Percentiles rank a stretch among this genome's conserved stretches.
These are phyloP conservation scores for Hypomontagnella submonticulosa DNA, from an alignment of 495 filamentous ascomycete genomes.

Conservation along the genomic window DNA sequence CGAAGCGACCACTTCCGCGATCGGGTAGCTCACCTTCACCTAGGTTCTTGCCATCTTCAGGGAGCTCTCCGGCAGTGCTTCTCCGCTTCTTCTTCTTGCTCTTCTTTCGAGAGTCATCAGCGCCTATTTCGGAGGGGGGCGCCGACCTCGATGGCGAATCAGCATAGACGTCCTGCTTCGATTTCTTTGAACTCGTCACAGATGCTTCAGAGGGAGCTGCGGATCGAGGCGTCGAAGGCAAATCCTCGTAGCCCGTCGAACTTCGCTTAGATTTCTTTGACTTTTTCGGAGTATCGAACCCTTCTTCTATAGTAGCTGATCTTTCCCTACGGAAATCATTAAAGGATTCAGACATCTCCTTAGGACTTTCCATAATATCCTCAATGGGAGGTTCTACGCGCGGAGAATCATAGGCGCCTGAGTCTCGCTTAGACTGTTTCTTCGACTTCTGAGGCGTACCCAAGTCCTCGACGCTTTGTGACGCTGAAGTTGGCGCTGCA, in stretches of 20 bases:
- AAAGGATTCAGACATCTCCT: constrained; percentile 30
- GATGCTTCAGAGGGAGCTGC: constrained; percentile 46
- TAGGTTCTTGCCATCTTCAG: constrained; percentile 20
- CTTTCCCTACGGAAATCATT: constrained; percentile 22
- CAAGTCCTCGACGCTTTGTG: constrained; percentile 23
- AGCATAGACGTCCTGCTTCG: constrained; percentile 45
- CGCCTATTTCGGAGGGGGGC: constrained; percentile 18
- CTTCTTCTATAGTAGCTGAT: constrained; percentile 25
- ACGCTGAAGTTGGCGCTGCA: constrained; percentile 1
- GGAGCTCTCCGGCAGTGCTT: constrained; percentile 30
- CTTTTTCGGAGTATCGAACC: constrained; percentile 32
- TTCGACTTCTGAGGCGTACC: constrained; percentile 4
- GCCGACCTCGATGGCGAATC: constrained; percentile 35
- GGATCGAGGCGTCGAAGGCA: constrained; percentile 32
- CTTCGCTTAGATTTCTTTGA: constrained; percentile 37
- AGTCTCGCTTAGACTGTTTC: constrained; percentile 33
- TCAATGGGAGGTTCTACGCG: constrained; percentile 26
- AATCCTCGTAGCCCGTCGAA: constrained; percentile 18
- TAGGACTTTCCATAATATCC: constrained; percentile 32
- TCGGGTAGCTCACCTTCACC: constrained; percentile 47
- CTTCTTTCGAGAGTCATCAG: constrained; percentile 35
- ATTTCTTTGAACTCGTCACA: constrained; percentile 46
- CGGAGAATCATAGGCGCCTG: constrained; percentile 39
- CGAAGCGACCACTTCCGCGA: constrained; percentile 42
- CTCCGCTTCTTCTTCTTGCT: constrained; percentile 35